A percentile compares a stretch with the other conserved stretches of the same genome.
These are phyloP conservation scores for Coniochaeta sp. DNA, from an alignment of 2,329 filamentous ascomycete genomes.

Conservation along the genomic window DNA sequence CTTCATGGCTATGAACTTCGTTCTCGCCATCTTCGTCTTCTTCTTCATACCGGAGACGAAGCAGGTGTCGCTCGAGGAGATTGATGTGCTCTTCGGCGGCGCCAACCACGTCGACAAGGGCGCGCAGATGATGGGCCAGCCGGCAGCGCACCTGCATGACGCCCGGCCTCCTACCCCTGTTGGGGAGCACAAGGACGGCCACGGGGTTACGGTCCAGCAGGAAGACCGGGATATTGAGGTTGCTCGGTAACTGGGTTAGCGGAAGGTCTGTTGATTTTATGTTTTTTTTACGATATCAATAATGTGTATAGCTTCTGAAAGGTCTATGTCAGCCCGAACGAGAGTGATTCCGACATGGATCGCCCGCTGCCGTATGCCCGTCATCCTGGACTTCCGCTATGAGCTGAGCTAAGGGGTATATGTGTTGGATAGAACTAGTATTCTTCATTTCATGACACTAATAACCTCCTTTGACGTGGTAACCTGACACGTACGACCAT, in stretches of 20 bases:
- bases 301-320: neutral
- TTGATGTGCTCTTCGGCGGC: slow-evolving; percentile 49
- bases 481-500: too few relatives aligned
- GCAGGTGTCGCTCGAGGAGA: slow-evolving; percentile 43
- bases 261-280: neutral
- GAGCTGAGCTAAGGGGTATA: too few relatives aligned
- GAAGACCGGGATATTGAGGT: neutral
- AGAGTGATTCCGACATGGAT: neutral
- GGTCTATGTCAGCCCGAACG: neutral
- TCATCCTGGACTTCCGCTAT: too few relatives aligned
- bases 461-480: too few relatives aligned
- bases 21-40: slow-evolving; percentile 35
- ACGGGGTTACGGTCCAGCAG: neutral
- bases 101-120: slow-evolving; percentile 48
- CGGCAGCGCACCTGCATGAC: neutral
- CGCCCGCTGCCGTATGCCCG: neutral
- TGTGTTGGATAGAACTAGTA: too few relatives aligned
- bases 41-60: slow-evolving; percentile 41
- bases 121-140: slow-evolving; percentile 31
- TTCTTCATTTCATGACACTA: too few relatives aligned
- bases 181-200: neutral
- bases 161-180: neutral
- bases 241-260: neutral
- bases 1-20: slow-evolving; percentile 34
- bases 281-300: neutral